phyloP scores from a whole-genome alignment of 306 rosid species.

The Inga laurina region DNA sequence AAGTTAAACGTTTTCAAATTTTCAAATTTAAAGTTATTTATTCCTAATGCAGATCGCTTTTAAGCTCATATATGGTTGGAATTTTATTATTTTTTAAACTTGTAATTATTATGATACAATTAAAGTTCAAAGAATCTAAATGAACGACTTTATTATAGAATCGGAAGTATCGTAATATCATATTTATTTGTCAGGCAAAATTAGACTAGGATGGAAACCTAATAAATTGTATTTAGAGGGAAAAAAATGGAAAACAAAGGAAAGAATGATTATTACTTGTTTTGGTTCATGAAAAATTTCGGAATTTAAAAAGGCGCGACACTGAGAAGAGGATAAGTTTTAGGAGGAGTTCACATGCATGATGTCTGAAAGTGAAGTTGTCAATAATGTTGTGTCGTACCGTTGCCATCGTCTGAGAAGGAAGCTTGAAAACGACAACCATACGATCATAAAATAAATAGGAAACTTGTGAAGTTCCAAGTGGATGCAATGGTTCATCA shows the following conservation, averaged over 20 bases:
- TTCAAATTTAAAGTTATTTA: neutral
- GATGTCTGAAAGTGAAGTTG: neutral
- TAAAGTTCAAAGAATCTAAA: neutral
- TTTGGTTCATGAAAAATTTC: neutral
- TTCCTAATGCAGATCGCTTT: neutral
- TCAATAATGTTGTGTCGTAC: neutral
- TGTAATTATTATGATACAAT: neutral
- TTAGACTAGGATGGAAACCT: neutral
- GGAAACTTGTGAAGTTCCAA: neutral
- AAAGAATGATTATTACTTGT: neutral
- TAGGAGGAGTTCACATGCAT: neutral
- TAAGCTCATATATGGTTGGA: neutral
- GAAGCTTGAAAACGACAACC: neutral
- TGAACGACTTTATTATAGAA: neutral
- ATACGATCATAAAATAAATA: neutral
- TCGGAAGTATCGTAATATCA: neutral
- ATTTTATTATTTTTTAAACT: neutral
- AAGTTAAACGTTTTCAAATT: neutral
- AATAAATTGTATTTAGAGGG: neutral
- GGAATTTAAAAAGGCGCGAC: neutral
- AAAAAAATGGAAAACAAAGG: neutral
- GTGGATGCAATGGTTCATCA: neutral
- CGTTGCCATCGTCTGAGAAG: neutral
- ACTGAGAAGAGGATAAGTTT: neutral
- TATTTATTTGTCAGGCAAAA: neutral